Evolutionary conservation across 2,329 filamentous ascomycete species (phyloP).

Genomic region (Pleurostoma richardsiae): DNA sequence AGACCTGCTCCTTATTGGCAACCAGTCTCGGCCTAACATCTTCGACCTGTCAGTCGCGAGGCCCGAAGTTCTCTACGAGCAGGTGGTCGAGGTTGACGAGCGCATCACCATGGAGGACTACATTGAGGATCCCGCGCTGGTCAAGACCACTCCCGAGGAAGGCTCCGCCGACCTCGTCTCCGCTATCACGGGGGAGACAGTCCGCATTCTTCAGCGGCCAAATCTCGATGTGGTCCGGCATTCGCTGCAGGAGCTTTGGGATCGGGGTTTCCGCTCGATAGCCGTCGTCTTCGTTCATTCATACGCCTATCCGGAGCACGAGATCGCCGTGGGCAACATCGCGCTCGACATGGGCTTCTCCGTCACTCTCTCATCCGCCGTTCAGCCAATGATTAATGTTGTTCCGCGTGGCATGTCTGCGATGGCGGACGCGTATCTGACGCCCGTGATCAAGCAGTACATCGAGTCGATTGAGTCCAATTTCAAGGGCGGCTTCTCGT

Average conservation of each 20-base stretch:
- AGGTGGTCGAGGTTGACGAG: conserved; percentile 10
- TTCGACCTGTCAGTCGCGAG: conserved; percentile 16
- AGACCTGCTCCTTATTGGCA: conserved; percentile 21
- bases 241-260: conserved; percentile 3
- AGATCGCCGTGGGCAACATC: conserved; percentile 26
- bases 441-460: conserved; percentile 34
- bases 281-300: conserved; percentile 68
- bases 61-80: conserved; percentile 8
- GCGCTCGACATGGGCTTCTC: conserved; percentile 34
- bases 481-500: conserved; percentile 27
- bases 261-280: conserved; percentile 36
- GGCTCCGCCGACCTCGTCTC: conserved; percentile 2
- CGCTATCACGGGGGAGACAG: conserved; percentile 5
- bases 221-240: conserved; percentile 1
- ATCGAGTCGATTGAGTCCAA: conserved; percentile 27
- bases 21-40: conserved; percentile 22
- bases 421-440: conserved; percentile 37
- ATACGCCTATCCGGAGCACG: conserved; percentile 63
- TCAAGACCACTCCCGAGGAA: background rate
- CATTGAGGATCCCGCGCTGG: conserved; percentile 4
- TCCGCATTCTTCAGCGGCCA: conserved; percentile 6
- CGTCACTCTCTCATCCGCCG: conserved; percentile 28
- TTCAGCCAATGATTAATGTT: conserved; percentile 36
- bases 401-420: conserved; percentile 38
- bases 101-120: conserved; percentile 10